Evolutionary conservation across 1,284 basidiomycete species (phyloP).

Genomic region (Hymenochaete sp.): DNA sequence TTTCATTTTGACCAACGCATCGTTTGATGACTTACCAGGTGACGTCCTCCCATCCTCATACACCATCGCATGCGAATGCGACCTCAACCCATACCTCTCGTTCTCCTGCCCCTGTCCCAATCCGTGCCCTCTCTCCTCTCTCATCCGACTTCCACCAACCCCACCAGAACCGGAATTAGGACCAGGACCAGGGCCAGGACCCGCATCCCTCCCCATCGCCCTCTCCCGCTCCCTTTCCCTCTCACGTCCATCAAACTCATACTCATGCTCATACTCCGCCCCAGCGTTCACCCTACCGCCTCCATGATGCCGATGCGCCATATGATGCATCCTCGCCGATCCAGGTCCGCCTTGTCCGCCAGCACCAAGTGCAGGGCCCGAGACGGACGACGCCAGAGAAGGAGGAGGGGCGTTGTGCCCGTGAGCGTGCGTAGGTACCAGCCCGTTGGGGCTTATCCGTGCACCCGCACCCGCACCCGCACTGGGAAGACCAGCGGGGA

Average conservation of each 20-base stretch:
- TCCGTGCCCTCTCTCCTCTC: background rate
- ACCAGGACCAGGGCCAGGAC: background rate
- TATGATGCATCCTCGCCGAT: too few species aligned
- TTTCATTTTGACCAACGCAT: too few species aligned
- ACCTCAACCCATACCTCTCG: slow-evolving; percentile 3
- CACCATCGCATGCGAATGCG: background rate
- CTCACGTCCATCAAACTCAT: background rate
- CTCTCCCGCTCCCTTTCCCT: slow-evolving; percentile 3
- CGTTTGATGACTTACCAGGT: too few species aligned
- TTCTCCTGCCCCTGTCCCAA: slow-evolving; percentile 2
- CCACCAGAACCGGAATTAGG: background rate
- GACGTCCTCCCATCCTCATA: slow-evolving; percentile 3
- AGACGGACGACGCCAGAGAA: too few species aligned
- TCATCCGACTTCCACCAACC: background rate
- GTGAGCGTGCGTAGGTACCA: too few species aligned
- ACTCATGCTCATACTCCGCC: background rate
- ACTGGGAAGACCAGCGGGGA: too few species aligned
- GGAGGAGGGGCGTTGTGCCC: too few species aligned
- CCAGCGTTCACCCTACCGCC: slow-evolving; percentile 3
- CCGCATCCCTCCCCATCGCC: slow-evolving; percentile 3
- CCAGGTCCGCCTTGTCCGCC: too few species aligned
- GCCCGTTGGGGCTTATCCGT: too few species aligned
- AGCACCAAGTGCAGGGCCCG: too few species aligned
- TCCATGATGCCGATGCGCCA: background rate
- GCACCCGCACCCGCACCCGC: too few species aligned